These are phyloP conservation scores for Claviceps pazoutovae DNA, from an alignment of 2,329 filamentous ascomycete species.

Conservation along the genomic window DNA sequence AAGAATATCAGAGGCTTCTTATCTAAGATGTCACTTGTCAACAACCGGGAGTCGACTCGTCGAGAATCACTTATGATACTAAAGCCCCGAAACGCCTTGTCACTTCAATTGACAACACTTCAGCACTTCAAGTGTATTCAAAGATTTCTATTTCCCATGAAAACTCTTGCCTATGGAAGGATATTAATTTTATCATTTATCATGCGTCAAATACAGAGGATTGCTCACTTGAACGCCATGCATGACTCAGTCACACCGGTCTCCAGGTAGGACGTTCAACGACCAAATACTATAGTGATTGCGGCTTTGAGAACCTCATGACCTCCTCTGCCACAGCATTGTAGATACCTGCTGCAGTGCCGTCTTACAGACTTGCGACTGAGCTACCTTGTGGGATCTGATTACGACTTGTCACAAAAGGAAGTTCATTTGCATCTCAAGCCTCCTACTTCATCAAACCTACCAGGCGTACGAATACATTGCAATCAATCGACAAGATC, in stretches of 20 bases:
- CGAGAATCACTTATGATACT: too few relatives aligned
- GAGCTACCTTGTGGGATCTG: neutral
- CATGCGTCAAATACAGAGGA: neutral
- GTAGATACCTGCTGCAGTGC: neutral
- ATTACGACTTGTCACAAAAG: slow-evolving; percentile 4
- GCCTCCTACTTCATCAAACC: neutral
- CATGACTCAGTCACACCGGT: neutral
- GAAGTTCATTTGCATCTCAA: neutral
- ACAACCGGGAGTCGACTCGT: too few relatives aligned
- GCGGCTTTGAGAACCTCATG: neutral
- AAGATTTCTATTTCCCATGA: neutral
- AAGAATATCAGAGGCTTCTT: too few relatives aligned
- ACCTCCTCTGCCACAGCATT: neutral
- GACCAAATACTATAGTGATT: neutral
- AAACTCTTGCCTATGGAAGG: neutral
- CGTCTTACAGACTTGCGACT: neutral
- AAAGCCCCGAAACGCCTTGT: too few relatives aligned
- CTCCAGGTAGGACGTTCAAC: neutral
- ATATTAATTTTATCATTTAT: neutral
- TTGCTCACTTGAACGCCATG: neutral
- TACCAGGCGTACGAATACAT: neutral
- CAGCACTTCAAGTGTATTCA: neutral
- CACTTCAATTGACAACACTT: neutral
- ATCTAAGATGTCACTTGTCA: too few relatives aligned
- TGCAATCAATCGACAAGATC: slow-evolving; percentile 1